These are phyloP conservation scores for Aeschynomene evenia DNA, from an alignment of 306 rosid species.

Conservation along the genomic window DNA sequence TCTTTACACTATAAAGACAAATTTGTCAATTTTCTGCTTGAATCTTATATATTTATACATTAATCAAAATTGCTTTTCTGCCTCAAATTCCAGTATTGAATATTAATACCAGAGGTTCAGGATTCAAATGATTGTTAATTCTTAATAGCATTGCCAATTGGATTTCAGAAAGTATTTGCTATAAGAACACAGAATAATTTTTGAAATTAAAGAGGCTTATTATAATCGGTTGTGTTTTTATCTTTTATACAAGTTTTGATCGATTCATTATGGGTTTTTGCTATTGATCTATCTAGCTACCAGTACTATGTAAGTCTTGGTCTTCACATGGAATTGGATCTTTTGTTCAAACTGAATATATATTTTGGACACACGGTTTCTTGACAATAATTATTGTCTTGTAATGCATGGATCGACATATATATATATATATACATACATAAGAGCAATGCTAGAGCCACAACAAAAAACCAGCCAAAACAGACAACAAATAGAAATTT, in stretches of 20 bases:
- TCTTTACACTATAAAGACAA: conserved; percentile 10
- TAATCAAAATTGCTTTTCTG: conserved; percentile 5
- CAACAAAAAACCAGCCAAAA: too few relatives aligned
- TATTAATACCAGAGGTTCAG: background rate
- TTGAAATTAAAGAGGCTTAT: too few relatives aligned
- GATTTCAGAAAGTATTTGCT: too few relatives aligned
- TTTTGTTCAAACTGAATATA: background rate
- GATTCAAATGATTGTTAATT: background rate
- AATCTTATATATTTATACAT: background rate
- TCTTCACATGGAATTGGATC: conserved; percentile 3
- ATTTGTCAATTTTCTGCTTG: conserved; percentile 18
- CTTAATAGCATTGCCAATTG: background rate
- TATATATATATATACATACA: too few relatives aligned
- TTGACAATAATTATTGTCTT: conserved; percentile 10
- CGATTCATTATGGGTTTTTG: too few relatives aligned
- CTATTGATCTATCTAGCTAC: background rate
- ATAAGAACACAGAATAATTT: too few relatives aligned
- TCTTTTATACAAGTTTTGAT: too few relatives aligned
- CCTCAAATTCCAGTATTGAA: background rate
- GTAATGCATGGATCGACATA: conserved; percentile 14
- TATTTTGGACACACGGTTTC: background rate
- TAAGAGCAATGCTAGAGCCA: too few relatives aligned
- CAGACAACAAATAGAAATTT: too few relatives aligned
- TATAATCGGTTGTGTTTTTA: too few relatives aligned
- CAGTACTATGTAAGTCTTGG: background rate